Evolutionary conservation across 1,139 yeast species (phyloP), one percentile per base, ranked within the genome.

Genomic region (Scheffersomyces segobiensis): DNA sequence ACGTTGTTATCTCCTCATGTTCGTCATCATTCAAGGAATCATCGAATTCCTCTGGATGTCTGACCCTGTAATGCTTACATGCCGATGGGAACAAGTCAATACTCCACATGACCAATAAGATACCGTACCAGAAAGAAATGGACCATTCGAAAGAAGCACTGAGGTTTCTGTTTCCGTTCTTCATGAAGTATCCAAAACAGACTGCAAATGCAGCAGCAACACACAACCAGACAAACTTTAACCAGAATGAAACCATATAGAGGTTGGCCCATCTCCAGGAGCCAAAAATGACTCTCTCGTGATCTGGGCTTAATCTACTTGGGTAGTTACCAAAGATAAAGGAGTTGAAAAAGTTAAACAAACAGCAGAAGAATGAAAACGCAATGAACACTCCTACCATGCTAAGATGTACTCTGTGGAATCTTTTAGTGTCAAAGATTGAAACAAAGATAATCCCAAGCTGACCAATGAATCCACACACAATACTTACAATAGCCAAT

Each of bases 121-220:
- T 69, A 10, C 97, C 96, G 69, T 91, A 93, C 87, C 91, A 88
- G 74, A 88, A 93, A 7, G 93, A 87, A 53, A 93, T 74, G 8
- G 86, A 69, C 98, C 98, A 93, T 72, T 93, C 98, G 71, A 89
- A 87, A 18, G 77, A 76, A 0, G 90, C 91, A 24, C 87, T 81
- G 56, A 81, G 75, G 18, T 79, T 73, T 49, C 79, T 74, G 12
- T 75, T 59, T 50, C 76, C 80, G 1, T 58, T 56, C 10, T 69
- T 64, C 81, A 80, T 75, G 57, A 77, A 73, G 1, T 74, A 82
- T 17, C 87, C 95, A 67, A 92, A 93, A 51, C 85, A 80, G 42
- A 89, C 75, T 4, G 96, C 97, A 70, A 91, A 81, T 0, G 78
- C 85, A 26, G 89, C 77, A 1, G 97, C 97, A n/a, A 82, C 71